Evolutionary conservation across 768 basidiomycete species (phyloP).

Genomic region (Ephemerocybe angulata): DNA sequence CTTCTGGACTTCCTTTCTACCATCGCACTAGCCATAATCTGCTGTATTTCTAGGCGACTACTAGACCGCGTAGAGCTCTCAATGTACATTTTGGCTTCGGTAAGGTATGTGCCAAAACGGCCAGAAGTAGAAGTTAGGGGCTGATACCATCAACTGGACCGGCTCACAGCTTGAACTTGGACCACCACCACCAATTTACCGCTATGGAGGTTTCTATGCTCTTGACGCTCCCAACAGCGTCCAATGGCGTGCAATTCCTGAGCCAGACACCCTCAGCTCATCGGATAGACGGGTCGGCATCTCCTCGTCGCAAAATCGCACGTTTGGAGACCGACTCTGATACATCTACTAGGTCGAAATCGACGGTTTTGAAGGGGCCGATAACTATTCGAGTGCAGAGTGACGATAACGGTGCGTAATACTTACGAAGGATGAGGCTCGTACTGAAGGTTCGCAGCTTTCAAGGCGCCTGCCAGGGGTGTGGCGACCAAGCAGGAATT

Average conservation of each 20-base stretch:
- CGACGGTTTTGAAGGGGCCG: constrained; percentile 16
- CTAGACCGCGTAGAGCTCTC: too few species aligned
- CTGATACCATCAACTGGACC: too few species aligned
- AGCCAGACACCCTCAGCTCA: constrained; percentile 32
- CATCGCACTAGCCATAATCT: too few species aligned
- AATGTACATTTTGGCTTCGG: too few species aligned
- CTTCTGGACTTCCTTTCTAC: too few species aligned
- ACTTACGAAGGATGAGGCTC: neutral
- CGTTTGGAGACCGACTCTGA: constrained; percentile 66
- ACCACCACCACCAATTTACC: constrained; percentile 1
- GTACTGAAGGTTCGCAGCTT: neutral
- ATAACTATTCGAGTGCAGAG: neutral
- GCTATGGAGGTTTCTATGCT: constrained; percentile 29
- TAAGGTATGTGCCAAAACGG: too few species aligned
- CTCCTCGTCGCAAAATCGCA: constrained; percentile 65
- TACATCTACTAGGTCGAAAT: constrained; percentile 49
- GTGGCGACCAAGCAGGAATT: neutral
- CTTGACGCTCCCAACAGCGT: constrained; percentile 48
- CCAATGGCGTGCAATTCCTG: constrained; percentile 45
- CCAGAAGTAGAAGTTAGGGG: too few species aligned
- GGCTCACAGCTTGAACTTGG: neutral
- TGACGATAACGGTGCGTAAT: neutral
- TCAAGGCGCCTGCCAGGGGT: neutral
- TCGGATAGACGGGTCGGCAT: constrained; percentile 43
- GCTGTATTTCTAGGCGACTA: too few species aligned